These are phyloP conservation scores for Debaryomyces psychrophilus DNA, from an alignment of 1,139 yeast species.

Conservation along the genomic window DNA sequence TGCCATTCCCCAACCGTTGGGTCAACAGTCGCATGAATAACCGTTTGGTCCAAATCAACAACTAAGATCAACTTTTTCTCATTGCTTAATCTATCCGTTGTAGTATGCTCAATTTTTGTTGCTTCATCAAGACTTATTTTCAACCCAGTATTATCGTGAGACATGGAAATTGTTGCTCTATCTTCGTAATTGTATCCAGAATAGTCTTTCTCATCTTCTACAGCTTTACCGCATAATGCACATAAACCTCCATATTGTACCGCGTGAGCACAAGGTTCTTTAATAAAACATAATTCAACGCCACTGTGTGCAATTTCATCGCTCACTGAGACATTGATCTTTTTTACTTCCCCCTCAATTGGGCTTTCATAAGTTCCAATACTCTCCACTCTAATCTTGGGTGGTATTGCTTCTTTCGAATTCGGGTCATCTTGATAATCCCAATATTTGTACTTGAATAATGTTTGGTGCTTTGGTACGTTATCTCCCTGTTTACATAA, in stretches of 20 bases:
- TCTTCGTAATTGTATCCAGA: conserved; percentile 73
- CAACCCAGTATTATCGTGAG: conserved; percentile 86
- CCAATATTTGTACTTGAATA: conserved; percentile 68
- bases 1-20: conserved; percentile 98
- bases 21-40: conserved; percentile 96
- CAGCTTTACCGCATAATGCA: conserved; percentile 86
- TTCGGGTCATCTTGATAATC: conserved; percentile 65
- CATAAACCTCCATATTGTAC: conserved; percentile 97
- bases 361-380: conserved; percentile 83
- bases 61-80: conserved; percentile 81
- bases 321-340: conserved; percentile 55
- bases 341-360: conserved; percentile 66
- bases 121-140: conserved; percentile 89
- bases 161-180: conserved; percentile 84
- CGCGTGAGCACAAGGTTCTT: conserved; percentile 88
- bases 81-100: conserved; percentile 61
- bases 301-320: conserved; percentile 61
- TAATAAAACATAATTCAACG: conserved; percentile 55
- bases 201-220: conserved; percentile 82
- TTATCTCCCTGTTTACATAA: conserved; percentile 47
- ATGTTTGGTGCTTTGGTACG: conserved; percentile 55
- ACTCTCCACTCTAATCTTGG: conserved; percentile 56
- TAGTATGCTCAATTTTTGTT: conserved; percentile 70
- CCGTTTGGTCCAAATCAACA: conserved; percentile 96
- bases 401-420: conserved; percentile 45